These are phyloP conservation scores for Cyberlindnera nakhonratchasimensis DNA, from an alignment of 805 yeast species.

Conservation along the genomic window DNA sequence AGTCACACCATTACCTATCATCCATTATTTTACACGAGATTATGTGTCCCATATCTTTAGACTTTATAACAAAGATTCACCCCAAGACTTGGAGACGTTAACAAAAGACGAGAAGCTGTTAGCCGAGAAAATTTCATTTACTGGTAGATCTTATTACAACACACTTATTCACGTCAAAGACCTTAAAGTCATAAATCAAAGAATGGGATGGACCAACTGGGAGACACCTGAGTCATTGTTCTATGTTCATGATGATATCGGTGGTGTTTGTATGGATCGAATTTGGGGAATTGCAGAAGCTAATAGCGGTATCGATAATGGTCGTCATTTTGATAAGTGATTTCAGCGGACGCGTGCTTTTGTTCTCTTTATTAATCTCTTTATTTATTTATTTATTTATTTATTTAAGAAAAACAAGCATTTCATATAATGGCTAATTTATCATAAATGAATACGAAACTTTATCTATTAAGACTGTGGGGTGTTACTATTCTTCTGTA, in stretches of 20 bases:
- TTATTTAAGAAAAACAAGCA: neutral
- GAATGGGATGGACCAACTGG: constrained; percentile 50
- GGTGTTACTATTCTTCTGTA: too few relatives aligned
- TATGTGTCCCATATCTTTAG: constrained; percentile 72
- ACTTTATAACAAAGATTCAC: constrained; percentile 51
- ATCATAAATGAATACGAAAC: neutral
- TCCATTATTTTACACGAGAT: constrained; percentile 52
- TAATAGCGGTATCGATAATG: constrained; percentile 29
- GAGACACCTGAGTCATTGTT: constrained; percentile 36
- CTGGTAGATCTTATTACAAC: constrained; percentile 65
- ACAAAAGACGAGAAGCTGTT: constrained; percentile 59
- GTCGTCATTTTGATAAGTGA: constrained; percentile 9
- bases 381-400: neutral
- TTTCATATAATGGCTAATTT: neutral
- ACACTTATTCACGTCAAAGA: constrained; percentile 52
- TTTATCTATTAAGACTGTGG: too few relatives aligned
- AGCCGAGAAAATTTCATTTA: constrained; percentile 60
- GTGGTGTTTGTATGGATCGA: constrained; percentile 81
- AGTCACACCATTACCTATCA: constrained; percentile 54
- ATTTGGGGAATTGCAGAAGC: constrained; percentile 79
- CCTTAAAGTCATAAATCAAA: constrained; percentile 38
- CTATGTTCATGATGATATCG: constrained; percentile 69
- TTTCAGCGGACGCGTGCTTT: too few relatives aligned
- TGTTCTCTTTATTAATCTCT: neutral
- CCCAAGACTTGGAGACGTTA: constrained; percentile 64